These are phyloP conservation scores for Cinchona pubescens DNA, from an alignment of 257 asterid species.

Conservation along the genomic window DNA sequence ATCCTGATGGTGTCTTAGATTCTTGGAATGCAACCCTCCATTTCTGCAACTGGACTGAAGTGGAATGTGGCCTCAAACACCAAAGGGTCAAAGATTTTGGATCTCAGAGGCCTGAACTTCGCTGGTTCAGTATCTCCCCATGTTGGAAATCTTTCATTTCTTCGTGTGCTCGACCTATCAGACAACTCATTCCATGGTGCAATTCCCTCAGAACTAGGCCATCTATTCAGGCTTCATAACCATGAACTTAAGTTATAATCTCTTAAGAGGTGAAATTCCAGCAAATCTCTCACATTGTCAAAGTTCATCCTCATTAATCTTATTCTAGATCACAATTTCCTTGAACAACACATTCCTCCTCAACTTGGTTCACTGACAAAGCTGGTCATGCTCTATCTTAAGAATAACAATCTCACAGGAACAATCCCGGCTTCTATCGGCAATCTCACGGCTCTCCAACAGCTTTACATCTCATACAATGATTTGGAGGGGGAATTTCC, in stretches of 20 bases:
- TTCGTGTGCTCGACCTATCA: slow-evolving; percentile 38
- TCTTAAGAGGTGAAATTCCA: slow-evolving; percentile 37
- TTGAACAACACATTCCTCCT: slow-evolving; percentile 27
- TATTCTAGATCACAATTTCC: slow-evolving; percentile 33
- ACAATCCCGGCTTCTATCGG: slow-evolving; percentile 42
- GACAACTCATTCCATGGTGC: slow-evolving; percentile 37
- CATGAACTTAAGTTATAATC: slow-evolving; percentile 39
- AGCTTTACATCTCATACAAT: slow-evolving; percentile 44
- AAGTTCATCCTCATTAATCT: slow-evolving; percentile 28
- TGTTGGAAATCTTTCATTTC: slow-evolving; percentile 42
- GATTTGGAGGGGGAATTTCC: slow-evolving; percentile 38
- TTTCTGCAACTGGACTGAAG: slow-evolving; percentile 52
- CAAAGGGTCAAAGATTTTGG: slow-evolving; percentile 34
- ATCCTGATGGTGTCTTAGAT: slow-evolving; percentile 34
- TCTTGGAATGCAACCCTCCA: slow-evolving; percentile 37
- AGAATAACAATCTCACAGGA: slow-evolving; percentile 53
- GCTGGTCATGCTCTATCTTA: slow-evolving; percentile 31
- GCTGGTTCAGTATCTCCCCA: slow-evolving; percentile 39
- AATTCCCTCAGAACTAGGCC: slow-evolving; percentile 41
- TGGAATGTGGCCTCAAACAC: slow-evolving; percentile 26
- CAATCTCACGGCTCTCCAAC: slow-evolving; percentile 38
- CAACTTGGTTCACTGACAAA: slow-evolving; percentile 25
- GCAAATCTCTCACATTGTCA: slow-evolving; percentile 30
- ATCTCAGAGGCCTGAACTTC: slow-evolving; percentile 30
- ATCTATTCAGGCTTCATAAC: slow-evolving; percentile 33